These are phyloP conservation scores for Mycosphaerella sp. DNA, from an alignment of 2,329 filamentous ascomycete genomes.

Conservation along the genomic window DNA sequence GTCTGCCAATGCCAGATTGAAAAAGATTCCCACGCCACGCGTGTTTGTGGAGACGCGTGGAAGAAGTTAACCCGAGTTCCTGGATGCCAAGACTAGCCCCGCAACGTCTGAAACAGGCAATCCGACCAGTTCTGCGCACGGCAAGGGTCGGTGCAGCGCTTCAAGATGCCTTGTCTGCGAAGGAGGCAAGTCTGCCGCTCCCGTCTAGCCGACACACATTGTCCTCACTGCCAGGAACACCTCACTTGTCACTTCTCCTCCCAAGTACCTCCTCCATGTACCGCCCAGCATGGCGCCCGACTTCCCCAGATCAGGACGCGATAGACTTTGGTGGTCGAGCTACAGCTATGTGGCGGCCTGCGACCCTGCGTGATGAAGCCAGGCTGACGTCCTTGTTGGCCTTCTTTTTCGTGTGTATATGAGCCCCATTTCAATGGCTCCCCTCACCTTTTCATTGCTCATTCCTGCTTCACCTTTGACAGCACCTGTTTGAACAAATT, in stretches of 20 bases:
- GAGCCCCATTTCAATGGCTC: neutral
- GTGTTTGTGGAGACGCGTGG: neutral
- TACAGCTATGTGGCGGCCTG: neutral
- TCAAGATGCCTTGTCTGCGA: constrained; percentile 12
- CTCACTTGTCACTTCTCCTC: constrained; percentile 4
- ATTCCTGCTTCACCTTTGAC: constrained; percentile 1
- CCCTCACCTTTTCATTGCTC: constrained; percentile 4
- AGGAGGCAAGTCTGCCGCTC: constrained; percentile 3
- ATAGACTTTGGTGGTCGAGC: constrained; percentile 18
- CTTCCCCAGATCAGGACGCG: constrained; percentile 12
- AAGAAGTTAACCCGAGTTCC: too few species aligned
- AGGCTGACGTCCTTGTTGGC: constrained; percentile 19
- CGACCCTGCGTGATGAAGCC: constrained; percentile 8
- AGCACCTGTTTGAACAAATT: neutral
- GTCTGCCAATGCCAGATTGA: constrained; percentile 3
- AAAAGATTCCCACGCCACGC: constrained; percentile 2
- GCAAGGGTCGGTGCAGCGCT: constrained; percentile 7
- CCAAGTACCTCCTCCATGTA: neutral
- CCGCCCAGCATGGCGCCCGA: constrained; percentile 3
- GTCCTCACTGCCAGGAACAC: neutral
- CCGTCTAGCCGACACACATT: constrained; percentile 10
- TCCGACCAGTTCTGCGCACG: constrained; percentile 4
- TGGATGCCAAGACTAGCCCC: neutral
- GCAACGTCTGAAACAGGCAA: constrained; percentile 1
- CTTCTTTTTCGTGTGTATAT: constrained; percentile 4